Base-by-base conservation (phyloP, 345 rosid genomes). In the Hypericum androsaemum region DNA sequence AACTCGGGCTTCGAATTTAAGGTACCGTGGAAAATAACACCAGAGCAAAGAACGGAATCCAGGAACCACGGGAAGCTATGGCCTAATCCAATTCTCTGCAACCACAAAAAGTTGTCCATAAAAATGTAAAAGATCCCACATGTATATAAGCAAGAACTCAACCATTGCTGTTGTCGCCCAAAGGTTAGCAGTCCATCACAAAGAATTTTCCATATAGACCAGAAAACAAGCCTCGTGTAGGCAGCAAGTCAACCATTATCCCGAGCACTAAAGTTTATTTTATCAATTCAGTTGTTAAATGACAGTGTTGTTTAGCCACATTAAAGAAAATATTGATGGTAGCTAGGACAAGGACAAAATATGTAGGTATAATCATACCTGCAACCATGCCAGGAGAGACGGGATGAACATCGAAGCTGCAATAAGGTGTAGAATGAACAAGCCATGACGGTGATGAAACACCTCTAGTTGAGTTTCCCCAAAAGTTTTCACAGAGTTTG, bases 381-480 rank as follows among this genome's bases (percentile, higher is more conserved):
- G 95, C 65, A 81, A 70, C 95, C 95, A 88, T 47, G 98, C 95
- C 5, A 70, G 72, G 14, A 92, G 76, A 41, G 98, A 88, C 48
- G 98, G 98, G 42, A 73, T 84, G 53, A 92, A 80, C 98, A 92
- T 92, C 59, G 83, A 71, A 47, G 84, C 57, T 12, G 86, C 81
- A 59, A 88, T 72, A 62, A 92, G 73, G 76, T 88, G 95, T 58
- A 92, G 77, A 41, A 81, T 62, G 57, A 88, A 70, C 71, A 85
- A 60, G 65, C 97, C 92, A 71, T 92, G 97, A 50, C 57, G 76
- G 58, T 80, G 89, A 76, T 83, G 79, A 69, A 92, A 92, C 58
- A 68, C 71, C 69, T 92, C 98, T 59, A 81, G 58, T 71, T 88
- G 98, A 8, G 94, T 77, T 70, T 83, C 95, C 46, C 71, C 67